Conservation (phyloP, 192 early-diverging fungal genomes). For the Phycomyces blakesleeanus region DNA sequence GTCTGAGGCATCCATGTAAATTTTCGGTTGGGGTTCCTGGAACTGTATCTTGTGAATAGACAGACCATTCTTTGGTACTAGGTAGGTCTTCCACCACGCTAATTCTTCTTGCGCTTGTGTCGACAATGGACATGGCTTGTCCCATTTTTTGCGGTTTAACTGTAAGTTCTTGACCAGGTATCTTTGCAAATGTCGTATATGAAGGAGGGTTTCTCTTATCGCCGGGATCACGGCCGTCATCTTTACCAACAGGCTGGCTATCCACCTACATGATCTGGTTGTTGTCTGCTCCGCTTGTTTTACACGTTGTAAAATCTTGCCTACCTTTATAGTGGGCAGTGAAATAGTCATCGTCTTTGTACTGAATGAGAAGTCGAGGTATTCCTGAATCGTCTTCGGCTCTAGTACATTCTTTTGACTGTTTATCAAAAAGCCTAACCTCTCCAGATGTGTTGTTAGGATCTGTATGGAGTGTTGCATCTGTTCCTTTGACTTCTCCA, state of each 20-base stretch:
- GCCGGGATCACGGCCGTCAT: conserved; percentile 19
- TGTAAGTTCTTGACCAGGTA: background rate
- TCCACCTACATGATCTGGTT: conserved; percentile 7
- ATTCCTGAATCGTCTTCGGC: background rate
- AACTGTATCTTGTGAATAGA: background rate
- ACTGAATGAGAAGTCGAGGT: conserved; percentile 8
- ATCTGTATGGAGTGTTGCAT: background rate
- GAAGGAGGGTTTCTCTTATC: conserved; percentile 6
- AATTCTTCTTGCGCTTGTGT: background rate
- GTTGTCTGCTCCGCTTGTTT: background rate
- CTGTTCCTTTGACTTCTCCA: background rate
- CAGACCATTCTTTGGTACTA: conserved; percentile 3
- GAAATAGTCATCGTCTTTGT: background rate
- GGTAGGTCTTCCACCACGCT: conserved; percentile 2
- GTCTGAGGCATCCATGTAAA: conserved; percentile 14
- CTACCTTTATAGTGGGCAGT: background rate
- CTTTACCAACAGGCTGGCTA: conserved; percentile 14
- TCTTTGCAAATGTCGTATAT: conserved; percentile 9
- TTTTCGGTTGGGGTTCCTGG: background rate
- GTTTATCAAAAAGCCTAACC: conserved; percentile 1
- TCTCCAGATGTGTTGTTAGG: background rate
- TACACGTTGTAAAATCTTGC: background rate
- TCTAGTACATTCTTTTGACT: background rate
- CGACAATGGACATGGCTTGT: conserved; percentile 2
- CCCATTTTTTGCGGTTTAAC: background rate